Base-by-base conservation (phyloP, 176 grass and related monocot species). In the Cenchrus purpureus region DNA sequence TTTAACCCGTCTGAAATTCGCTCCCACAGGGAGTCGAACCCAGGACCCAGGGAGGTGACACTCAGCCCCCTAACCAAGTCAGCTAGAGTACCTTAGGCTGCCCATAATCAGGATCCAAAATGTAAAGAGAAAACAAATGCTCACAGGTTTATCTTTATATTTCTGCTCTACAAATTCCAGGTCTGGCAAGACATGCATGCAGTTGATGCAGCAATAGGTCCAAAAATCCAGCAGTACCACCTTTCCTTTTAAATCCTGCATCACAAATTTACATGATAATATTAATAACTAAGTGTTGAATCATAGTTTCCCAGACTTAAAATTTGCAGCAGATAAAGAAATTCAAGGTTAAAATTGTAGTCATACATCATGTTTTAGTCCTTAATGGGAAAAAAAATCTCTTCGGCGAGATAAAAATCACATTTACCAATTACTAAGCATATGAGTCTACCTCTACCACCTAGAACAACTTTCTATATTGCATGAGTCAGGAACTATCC, bases 171-270 rank as follows among this genome's bases (percentile, higher is more conserved):
- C 77, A 83, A 83, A 98, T 54, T 98, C 93, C 63, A 98, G 91
- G 81, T 98, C 96, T 31, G 96, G 96, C 70, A 98, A 79, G 50
- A 98, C 93, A 94, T 98, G 96, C 96, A 98, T 98, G 79, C 96
- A 98, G 72, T 98, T 98, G 79, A 98, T 98, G 82, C 93, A 98
- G 80, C 96, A 98, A 87, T 95, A 98, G 32, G 93, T 98, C 96
- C 93, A 98, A 92, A 98, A 98, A 93, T 95, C 96, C 81, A 98
- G 86, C 20, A 98, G 73, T 57, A 98, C 93, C 43, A 98, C 88
- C 85, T 78, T 93, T 63, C 93, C 96, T 89, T 90, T 98, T 82
- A 98, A 93, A 87, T 95, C 90, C 96, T 98, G 91, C 80, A 93
- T 34, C 44, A 66, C 29, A 14, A 69, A 51, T 71, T 77, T 77